Conservation (phyloP, 2,329 filamentous ascomycete species). For the Apiospora hydei region DNA sequence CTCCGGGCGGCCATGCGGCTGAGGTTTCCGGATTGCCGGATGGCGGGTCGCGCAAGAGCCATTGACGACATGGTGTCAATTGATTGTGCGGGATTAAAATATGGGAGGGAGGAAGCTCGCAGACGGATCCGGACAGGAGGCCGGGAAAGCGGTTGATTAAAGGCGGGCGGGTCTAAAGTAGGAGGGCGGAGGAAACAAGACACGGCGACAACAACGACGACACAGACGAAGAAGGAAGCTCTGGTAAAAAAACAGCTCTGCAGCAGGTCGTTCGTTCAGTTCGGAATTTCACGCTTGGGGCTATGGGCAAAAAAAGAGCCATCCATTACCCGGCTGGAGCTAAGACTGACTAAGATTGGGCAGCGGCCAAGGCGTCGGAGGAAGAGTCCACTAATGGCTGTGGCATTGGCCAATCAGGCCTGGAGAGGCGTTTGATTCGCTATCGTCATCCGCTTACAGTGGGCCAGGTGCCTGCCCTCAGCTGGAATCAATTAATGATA, state of each 20-base stretch:
- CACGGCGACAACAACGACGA: constrained; percentile 18
- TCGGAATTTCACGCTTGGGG: constrained; percentile 28
- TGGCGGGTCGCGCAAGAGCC: constrained; percentile 40
- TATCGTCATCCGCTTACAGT: background rate
- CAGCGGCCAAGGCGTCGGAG: constrained; percentile 28
- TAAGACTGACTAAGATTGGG: constrained; percentile 26
- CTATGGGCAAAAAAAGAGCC: constrained; percentile 17
- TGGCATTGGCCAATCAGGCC: background rate
- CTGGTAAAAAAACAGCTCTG: constrained; percentile 23
- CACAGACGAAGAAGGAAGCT: constrained; percentile 20
- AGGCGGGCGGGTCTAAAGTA: constrained; percentile 18
- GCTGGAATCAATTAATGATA: background rate
- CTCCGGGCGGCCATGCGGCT: constrained; percentile 56
- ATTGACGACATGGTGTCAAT: constrained; percentile 38
- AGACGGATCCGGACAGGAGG: constrained; percentile 27
- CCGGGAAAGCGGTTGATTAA: constrained; percentile 27
- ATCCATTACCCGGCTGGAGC: constrained; percentile 19
- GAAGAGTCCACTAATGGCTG: background rate
- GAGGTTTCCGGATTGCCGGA: constrained; percentile 40
- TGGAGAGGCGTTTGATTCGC: background rate
- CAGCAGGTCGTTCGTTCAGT: constrained; percentile 18
- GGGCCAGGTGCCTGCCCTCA: background rate
- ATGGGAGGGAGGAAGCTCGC: constrained; percentile 22
- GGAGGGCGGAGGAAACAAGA: constrained; percentile 19
- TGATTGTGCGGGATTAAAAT: constrained; percentile 21